These are phyloP conservation scores for Penicillium paneum DNA, from an alignment of 2,329 filamentous ascomycete genomes.

Conservation along the genomic window DNA sequence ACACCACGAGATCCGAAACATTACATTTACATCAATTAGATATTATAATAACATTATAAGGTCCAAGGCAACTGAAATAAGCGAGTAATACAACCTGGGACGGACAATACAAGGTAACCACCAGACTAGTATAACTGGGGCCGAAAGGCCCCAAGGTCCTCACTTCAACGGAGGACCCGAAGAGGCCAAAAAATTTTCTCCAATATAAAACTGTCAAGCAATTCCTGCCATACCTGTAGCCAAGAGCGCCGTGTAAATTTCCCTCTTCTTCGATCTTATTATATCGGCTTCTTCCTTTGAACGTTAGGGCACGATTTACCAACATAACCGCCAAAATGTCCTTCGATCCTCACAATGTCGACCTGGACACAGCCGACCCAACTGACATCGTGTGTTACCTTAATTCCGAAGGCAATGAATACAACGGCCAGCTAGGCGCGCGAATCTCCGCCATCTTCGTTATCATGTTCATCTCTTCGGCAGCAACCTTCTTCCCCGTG, in stretches of 20 bases:
- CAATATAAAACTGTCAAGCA: slow-evolving; percentile 8
- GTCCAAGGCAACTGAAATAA: background rate
- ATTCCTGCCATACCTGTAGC: background rate
- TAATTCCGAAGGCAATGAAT: slow-evolving; percentile 48
- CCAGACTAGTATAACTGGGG: background rate
- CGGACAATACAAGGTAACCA: background rate
- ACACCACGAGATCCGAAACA: background rate
- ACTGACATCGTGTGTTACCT: slow-evolving; percentile 53
- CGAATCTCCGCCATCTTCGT: slow-evolving; percentile 47
- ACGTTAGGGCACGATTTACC: background rate
- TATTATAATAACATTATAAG: too few relatives aligned
- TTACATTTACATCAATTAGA: background rate
- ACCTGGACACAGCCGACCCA: slow-evolving; percentile 45
- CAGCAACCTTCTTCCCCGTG: slow-evolving; percentile 48
- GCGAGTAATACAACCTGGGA: background rate
- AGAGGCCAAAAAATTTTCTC: background rate
- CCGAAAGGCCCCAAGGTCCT: slow-evolving; percentile 19
- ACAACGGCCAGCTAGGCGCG: slow-evolving; percentile 50
- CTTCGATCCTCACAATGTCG: slow-evolving; percentile 44
- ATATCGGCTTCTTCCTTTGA: background rate
- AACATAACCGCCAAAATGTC: slow-evolving; percentile 14
- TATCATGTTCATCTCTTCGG: slow-evolving; percentile 42
- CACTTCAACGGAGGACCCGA: slow-evolving; percentile 12
- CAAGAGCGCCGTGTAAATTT: background rate
- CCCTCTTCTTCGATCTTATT: background rate